These are phyloP conservation scores for Didymella exigua DNA, from an alignment of 2,329 filamentous ascomycete species.

Conservation along the genomic window DNA sequence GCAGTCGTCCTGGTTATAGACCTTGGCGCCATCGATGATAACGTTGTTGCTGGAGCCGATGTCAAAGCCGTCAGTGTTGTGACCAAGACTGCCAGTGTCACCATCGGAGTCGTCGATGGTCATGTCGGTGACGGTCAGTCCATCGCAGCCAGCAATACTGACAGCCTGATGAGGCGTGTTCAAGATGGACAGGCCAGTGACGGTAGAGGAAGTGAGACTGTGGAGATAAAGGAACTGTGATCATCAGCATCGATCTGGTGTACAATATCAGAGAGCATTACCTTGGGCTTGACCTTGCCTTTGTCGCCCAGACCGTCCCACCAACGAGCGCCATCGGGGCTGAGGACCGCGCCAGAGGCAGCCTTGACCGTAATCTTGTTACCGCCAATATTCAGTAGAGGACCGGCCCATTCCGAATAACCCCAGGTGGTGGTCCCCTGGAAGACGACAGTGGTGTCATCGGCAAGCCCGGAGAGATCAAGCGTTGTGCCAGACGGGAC, in stretches of 20 bases:
- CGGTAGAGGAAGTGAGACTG: conserved; percentile 56
- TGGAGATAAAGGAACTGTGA: conserved; percentile 61
- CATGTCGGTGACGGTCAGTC: conserved; percentile 56
- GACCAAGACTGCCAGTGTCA: conserved; percentile 44
- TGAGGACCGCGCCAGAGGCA: conserved; percentile 58
- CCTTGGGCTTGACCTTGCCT: conserved; percentile 49
- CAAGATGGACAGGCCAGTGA: conserved; percentile 57
- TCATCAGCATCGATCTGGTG: neutral
- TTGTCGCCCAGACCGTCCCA: conserved; percentile 56
- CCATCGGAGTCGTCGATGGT: conserved; percentile 64
- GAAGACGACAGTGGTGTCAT: conserved; percentile 64
- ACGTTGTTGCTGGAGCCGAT: conserved; percentile 56
- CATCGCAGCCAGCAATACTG: conserved; percentile 51
- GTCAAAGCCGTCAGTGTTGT: conserved; percentile 65
- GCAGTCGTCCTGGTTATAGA: conserved; percentile 66
- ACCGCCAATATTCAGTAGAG: conserved; percentile 65
- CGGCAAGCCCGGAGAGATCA: conserved; percentile 60
- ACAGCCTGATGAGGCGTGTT: conserved; percentile 62
- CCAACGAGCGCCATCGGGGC: conserved; percentile 62
- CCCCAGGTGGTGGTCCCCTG: conserved; percentile 68
- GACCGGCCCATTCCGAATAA: conserved; percentile 69
- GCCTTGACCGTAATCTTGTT: conserved; percentile 64
- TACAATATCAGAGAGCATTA: neutral
- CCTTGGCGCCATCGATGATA: conserved; percentile 56
- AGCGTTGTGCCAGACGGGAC: conserved; percentile 65